Percentiles rank a stretch among this genome's conserved stretches.
Evolutionary conservation across 2,329 filamentous ascomycete genomes (phyloP).

Genomic region (Pseudogymnoascus sp.): DNA sequence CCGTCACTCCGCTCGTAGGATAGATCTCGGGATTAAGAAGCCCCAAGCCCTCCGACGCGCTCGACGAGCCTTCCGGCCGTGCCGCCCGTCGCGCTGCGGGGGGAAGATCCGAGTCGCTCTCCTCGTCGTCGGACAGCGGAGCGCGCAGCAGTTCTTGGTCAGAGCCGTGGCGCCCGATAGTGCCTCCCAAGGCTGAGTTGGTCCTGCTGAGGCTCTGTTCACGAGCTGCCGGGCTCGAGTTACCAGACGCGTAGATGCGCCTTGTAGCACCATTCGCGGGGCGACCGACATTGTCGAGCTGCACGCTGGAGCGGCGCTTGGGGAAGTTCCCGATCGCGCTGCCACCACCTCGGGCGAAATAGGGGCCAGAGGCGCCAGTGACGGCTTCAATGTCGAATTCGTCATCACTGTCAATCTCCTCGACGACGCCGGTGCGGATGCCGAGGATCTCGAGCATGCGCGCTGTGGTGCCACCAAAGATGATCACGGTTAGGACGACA

Average conservation of each 20-base stretch:
- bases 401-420: conserved; percentile 95
- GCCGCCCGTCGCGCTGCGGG: conserved; percentile 41
- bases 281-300: conserved; percentile 42
- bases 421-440: conserved; percentile 92
- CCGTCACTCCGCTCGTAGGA: conserved; percentile 25
- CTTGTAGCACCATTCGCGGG: conserved; percentile 30
- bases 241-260: conserved; percentile 31
- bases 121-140: conserved; percentile 42
- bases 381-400: conserved; percentile 79
- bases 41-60: conserved; percentile 27
- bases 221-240: conserved; percentile 22
- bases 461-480: conserved; percentile 94
- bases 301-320: conserved; percentile 49
- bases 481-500: conserved; percentile 95
- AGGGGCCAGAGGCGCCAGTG: conserved; percentile 45
- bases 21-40: neutral
- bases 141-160: conserved; percentile 48
- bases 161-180: conserved; percentile 34
- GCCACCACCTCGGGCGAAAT: conserved; percentile 66
- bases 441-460: conserved; percentile 95
- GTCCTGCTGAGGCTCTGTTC: conserved; percentile 45
- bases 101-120: conserved; percentile 59
- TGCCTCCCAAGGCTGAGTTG: conserved; percentile 32
- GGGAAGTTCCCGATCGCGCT: conserved; percentile 70
- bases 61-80: conserved; percentile 25